phyloP scores from a whole-genome alignment of 257 asterid species.

The Paraleonurus japonicus region DNA sequence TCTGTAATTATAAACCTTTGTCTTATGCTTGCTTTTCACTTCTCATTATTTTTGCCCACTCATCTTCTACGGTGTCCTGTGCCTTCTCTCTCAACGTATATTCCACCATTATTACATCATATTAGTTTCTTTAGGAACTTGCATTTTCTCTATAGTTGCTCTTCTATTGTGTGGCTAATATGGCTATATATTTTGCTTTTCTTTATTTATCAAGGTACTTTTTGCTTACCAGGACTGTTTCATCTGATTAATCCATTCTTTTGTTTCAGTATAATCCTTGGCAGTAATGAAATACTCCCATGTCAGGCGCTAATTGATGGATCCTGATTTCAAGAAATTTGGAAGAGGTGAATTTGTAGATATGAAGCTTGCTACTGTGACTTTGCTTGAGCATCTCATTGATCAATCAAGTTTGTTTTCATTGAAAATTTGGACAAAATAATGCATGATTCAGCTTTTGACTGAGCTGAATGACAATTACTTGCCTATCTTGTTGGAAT shows the following conservation, averaged over 20 bases:
- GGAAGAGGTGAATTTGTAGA: constrained; percentile 73
- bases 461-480: background rate
- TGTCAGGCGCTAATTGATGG: constrained; percentile 70
- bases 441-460: background rate
- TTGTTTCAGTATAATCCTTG: constrained; percentile 37
- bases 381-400: constrained; percentile 10
- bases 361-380: constrained; percentile 21
- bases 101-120: background rate
- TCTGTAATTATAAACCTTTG: constrained; percentile 9
- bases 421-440: background rate
- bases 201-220: constrained; percentile 19
- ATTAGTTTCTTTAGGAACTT: background rate
- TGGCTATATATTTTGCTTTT: background rate
- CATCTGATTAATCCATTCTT: constrained; percentile 8
- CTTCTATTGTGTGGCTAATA: background rate
- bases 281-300: constrained; percentile 46
- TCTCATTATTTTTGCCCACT: background rate
- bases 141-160: background rate
- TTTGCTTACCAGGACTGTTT: background rate
- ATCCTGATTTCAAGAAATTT: constrained; percentile 77
- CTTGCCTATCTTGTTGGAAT: background rate
- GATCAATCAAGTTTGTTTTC: constrained; percentile 4
- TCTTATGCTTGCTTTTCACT: background rate
- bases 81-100: constrained; percentile 12
- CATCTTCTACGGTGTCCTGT: background rate